Evolutionary conservation across 768 basidiomycete species (phyloP).

Genomic region (Mycena belliarum): DNA sequence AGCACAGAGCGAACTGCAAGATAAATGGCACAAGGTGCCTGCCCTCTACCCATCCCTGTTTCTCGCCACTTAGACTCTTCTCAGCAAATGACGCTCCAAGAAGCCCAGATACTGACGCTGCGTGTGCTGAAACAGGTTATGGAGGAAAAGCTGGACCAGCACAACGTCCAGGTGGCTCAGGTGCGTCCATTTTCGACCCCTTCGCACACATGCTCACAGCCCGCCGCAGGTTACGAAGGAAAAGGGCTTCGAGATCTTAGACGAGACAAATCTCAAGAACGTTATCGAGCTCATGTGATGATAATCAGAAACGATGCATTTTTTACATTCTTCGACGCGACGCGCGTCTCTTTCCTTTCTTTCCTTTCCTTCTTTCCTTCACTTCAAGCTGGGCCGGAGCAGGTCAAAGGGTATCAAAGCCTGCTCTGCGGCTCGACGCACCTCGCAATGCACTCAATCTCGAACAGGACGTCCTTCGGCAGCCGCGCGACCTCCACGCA

Average conservation of each 20-base stretch:
- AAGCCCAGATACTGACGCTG: slow-evolving; percentile 85
- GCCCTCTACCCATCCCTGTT: background rate
- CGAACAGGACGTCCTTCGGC: slow-evolving; percentile 89
- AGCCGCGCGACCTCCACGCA: slow-evolving; percentile 88
- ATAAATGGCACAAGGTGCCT: slow-evolving; percentile 91
- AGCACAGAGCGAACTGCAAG: slow-evolving; percentile 94
- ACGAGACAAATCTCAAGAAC: slow-evolving; percentile 77
- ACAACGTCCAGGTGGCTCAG: slow-evolving; percentile 97
- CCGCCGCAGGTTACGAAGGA: slow-evolving; percentile 67
- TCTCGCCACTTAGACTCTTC: slow-evolving; percentile 2
- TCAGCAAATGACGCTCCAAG: slow-evolving; percentile 90
- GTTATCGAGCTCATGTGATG: slow-evolving; percentile 82
- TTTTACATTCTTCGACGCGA: background rate
- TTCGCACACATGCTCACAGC: background rate
- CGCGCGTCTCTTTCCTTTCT: too few relatives aligned
- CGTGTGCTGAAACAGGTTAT: slow-evolving; percentile 97
- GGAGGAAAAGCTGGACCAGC: slow-evolving; percentile 99
- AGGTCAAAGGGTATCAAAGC: background rate
- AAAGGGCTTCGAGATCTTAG: slow-evolving; percentile 88
- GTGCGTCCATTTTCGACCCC: slow-evolving; percentile 40
- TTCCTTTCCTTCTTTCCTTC: slow-evolving; percentile 8
- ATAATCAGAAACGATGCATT: slow-evolving; percentile 10
- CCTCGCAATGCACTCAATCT: slow-evolving; percentile 90
- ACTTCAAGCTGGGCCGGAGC: slow-evolving; percentile 34
- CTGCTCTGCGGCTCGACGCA: slow-evolving; percentile 29